A percentile compares a stretch with the other conserved stretches of the same genome.
These are phyloP conservation scores for Tubosaeta sp. DNA, from an alignment of 768 basidiomycete species.

Conservation along the genomic window DNA sequence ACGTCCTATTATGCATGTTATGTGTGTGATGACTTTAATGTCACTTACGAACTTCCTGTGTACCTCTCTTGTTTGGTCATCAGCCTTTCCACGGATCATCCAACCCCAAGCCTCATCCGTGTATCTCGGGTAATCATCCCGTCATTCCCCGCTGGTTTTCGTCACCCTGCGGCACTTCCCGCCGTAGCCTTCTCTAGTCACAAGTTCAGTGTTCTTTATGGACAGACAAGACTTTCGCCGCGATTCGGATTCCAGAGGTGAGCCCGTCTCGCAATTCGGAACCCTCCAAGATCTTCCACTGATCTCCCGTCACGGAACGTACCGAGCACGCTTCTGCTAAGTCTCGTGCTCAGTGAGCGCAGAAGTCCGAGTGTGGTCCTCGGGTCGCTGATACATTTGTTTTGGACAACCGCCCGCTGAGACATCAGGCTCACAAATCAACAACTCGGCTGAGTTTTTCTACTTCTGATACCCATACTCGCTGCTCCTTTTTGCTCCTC, in stretches of 20 bases:
- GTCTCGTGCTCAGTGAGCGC: not conserved
- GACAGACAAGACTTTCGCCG: not conserved
- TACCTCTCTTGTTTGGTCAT: not conserved
- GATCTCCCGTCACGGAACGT: not conserved
- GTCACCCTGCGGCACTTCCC: not conserved
- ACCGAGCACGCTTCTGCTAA: not conserved
- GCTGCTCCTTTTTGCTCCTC: not conserved
- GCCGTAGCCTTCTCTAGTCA: too few relatives aligned
- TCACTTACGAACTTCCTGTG: not conserved
- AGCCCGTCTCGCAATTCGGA: not conserved
- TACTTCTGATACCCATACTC: not conserved
- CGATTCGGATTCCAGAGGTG: not conserved
- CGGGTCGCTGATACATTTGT: not conserved
- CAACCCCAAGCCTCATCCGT: not conserved
- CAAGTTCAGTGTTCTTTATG: not conserved
- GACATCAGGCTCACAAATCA: not conserved
- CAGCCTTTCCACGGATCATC: not conserved
- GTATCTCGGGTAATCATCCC: not conserved
- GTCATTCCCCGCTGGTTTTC: not conserved
- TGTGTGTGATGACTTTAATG: conserved; percentile 11
- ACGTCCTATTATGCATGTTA: conserved; percentile 2
- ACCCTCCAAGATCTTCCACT: not conserved
- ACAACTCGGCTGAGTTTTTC: too few relatives aligned
- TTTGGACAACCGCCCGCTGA: not conserved
- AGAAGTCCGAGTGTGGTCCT: not conserved